Conservation (phyloP, 78 protist species). For the Tieghemostelium lacteum region DNA sequence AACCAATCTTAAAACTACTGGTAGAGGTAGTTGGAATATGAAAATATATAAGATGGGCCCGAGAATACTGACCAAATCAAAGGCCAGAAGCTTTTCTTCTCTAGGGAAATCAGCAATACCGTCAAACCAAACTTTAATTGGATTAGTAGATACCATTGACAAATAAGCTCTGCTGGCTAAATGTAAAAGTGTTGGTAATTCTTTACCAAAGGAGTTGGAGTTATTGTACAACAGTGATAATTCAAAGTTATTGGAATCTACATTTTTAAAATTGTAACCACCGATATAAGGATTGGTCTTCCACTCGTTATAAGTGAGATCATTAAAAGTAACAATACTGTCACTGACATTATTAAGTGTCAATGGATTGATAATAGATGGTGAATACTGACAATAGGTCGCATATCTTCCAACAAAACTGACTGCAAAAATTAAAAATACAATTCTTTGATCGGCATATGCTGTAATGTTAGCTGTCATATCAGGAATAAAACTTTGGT, state of each 20-base stretch:
- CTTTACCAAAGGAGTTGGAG: slow-evolving; percentile 19
- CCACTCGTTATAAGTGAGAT: slow-evolving; percentile 3
- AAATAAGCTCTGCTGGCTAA: not conserved
- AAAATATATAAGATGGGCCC: slow-evolving; percentile 74
- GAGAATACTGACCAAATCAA: slow-evolving; percentile 64
- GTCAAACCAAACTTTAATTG: slow-evolving; percentile 3
- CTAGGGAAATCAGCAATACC: too few relatives aligned
- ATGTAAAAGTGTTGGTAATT: not conserved
- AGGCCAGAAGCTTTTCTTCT: too few relatives aligned
- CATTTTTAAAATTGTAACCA: slow-evolving; percentile 1
- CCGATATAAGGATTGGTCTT: not conserved
- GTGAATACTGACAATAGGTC: slow-evolving; percentile 20
- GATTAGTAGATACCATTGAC: not conserved
- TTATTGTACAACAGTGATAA: slow-evolving; percentile 18
- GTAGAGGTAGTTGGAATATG: slow-evolving; percentile 60
- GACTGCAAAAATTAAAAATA: not conserved
- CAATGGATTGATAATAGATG: slow-evolving; percentile 10
- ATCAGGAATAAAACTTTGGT: not conserved
- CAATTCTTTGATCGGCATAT: too few relatives aligned
- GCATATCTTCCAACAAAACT: slow-evolving; percentile 5
- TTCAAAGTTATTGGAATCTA: slow-evolving; percentile 8
- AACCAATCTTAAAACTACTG: slow-evolving; percentile 50
- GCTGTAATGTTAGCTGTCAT: not conserved
- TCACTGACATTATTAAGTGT: not conserved
- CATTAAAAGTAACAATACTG: not conserved